Conservation (phyloP, 108 stramenopile genomes). For the Chaetoceros muelleri region DNA sequence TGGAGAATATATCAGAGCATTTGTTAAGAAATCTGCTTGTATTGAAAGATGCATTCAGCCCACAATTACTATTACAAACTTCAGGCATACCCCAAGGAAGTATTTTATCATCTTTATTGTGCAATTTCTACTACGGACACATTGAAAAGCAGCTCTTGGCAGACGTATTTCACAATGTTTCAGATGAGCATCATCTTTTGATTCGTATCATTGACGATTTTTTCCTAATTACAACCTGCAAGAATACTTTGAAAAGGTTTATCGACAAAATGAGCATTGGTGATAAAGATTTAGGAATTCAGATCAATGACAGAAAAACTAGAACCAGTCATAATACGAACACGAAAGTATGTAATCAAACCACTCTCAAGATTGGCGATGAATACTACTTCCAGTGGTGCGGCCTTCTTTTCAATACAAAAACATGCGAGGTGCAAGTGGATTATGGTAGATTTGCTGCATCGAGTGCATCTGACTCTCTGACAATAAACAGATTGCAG, state of each 20-base stretch:
- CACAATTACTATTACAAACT: conserved; percentile 43
- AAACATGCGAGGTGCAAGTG: conserved; percentile 56
- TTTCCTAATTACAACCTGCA: conserved; percentile 48
- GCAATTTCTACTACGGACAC: conserved; percentile 87
- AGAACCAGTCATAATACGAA: conserved; percentile 8
- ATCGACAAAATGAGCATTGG: conserved; percentile 45
- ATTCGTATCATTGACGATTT: conserved; percentile 81
- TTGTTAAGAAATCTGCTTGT: conserved; percentile 55
- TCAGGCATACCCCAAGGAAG: conserved; percentile 84
- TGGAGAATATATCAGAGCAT: conserved; percentile 52
- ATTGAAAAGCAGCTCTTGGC: conserved; percentile 56
- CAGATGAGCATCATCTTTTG: conserved; percentile 24
- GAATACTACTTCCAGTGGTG: conserved; percentile 65
- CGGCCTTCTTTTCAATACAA: conserved; percentile 70
- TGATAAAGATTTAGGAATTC: conserved; percentile 44
- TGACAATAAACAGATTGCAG: conserved; percentile 36
- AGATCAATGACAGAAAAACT: conserved; percentile 65
- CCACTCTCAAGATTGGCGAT: neutral
- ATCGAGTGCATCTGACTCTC: conserved; percentile 27
- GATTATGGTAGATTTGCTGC: conserved; percentile 58
- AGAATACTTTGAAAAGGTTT: conserved; percentile 27
- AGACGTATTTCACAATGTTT: conserved; percentile 9
- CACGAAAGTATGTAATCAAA: conserved; percentile 11
- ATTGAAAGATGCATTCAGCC: conserved; percentile 32
- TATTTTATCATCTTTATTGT: conserved; percentile 74